Percentiles rank a stretch among this genome's conserved stretches.
These are phyloP conservation scores for Halophytophthora batemanensis DNA, from an alignment of 352 stramenopile genomes.

Conservation along the genomic window DNA sequence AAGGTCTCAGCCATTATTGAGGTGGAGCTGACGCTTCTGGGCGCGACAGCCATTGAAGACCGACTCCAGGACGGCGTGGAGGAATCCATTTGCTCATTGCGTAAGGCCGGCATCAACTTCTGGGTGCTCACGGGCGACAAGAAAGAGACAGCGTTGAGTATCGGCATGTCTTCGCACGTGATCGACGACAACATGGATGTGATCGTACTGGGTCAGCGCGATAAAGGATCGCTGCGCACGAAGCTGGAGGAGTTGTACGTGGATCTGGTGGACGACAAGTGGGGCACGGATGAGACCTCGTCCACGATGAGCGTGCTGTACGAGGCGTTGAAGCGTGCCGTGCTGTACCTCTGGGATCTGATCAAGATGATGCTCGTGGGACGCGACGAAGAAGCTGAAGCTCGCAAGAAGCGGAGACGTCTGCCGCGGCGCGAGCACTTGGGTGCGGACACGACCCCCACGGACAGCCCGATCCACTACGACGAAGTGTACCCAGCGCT, in stretches of 20 bases:
- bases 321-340: conserved; percentile 69
- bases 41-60: conserved; percentile 92
- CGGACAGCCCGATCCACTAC: conserved; percentile 41
- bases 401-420: conserved; percentile 64
- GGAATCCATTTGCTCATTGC: conserved; percentile 90
- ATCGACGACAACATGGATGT: conserved; percentile 91
- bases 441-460: conserved; percentile 26
- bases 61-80: conserved; percentile 91
- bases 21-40: conserved; percentile 82
- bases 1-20: conserved; percentile 81
- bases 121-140: conserved; percentile 95
- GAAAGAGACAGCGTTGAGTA: conserved; percentile 85
- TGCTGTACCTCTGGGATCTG: conserved; percentile 64
- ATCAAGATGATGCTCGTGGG: conserved; percentile 69
- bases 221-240: conserved; percentile 71
- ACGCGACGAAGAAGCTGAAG: conserved; percentile 65
- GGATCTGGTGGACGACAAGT: conserved; percentile 86
- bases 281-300: conserved; percentile 80
- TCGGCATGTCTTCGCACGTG: conserved; percentile 87
- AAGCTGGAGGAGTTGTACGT: conserved; percentile 85
- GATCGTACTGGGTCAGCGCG: conserved; percentile 78
- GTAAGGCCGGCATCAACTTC: conserved; percentile 94
- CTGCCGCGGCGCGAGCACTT: conserved; percentile 49
- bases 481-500: conserved; percentile 70
- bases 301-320: conserved; percentile 72